A percentile compares a stretch with the other conserved stretches of the same genome.
Conservation (phyloP, 2,329 filamentous ascomycete species). For the Hypoxylon sp. region DNA sequence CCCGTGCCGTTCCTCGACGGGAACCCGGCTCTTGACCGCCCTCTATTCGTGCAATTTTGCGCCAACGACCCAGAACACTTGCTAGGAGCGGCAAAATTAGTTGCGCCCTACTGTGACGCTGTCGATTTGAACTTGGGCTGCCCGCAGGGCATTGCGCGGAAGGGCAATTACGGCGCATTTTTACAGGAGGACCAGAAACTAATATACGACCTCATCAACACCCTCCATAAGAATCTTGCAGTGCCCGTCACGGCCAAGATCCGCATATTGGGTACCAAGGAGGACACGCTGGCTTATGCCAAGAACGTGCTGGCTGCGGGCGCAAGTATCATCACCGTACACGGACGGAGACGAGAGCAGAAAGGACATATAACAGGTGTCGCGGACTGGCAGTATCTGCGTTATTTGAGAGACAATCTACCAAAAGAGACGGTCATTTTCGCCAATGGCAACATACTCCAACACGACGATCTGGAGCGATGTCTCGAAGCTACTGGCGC, state of each 20-base stretch:
- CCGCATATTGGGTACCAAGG: constrained; percentile 83
- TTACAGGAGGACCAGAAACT: constrained; percentile 90
- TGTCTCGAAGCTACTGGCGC: constrained; percentile 86
- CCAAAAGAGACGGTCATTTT: constrained; percentile 92
- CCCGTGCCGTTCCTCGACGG: constrained; percentile 76
- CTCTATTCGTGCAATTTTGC: constrained; percentile 96
- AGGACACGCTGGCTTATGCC: constrained; percentile 88
- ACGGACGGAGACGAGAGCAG: constrained; percentile 87
- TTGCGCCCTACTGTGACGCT: constrained; percentile 89
- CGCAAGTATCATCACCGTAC: constrained; percentile 91
- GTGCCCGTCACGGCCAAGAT: constrained; percentile 96
- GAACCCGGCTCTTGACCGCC: constrained; percentile 82
- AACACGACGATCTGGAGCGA: constrained; percentile 75
- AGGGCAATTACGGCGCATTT: constrained; percentile 92
- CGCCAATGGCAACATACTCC: constrained; percentile 93
- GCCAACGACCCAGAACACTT: constrained; percentile 84
- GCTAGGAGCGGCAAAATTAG: constrained; percentile 78
- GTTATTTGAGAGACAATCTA: constrained; percentile 81
- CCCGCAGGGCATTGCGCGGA: constrained; percentile 91
- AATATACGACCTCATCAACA: constrained; percentile 83
- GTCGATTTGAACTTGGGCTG: constrained; percentile 96
- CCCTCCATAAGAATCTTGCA: constrained; percentile 77
- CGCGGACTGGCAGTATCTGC: constrained; percentile 89
- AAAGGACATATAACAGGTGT: constrained; percentile 95
- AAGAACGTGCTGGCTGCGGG: constrained; percentile 85